Base-by-base conservation (phyloP, 352 stramenopile species). In the Pythium biforme region DNA sequence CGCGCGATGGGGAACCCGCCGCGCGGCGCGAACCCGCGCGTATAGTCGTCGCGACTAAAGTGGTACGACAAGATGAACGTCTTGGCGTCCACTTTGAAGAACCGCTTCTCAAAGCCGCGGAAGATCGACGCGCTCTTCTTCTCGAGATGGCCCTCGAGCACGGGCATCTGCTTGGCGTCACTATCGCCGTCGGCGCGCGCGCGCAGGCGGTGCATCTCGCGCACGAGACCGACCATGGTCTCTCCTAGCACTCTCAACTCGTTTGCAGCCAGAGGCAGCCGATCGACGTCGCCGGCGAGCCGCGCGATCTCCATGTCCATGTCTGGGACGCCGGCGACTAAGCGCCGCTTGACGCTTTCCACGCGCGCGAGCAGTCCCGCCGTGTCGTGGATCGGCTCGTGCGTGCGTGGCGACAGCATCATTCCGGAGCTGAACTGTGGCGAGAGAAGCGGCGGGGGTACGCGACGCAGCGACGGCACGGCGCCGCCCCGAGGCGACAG, bases 51-150 rank as follows among this genome's bases (percentile, higher is more conserved):
- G 45, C 74, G 74, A 37, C 74, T 88, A 59, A 83, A 87, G 57
- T 87, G 79, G 55, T 90, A 90, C 51, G 77, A 86, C 12, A 90
- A 56, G 15, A 88, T 74, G 40, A 80, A 84, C 22, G 81, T 88
- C 69, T 79, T 84, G 17, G 81, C 59, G 64, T 90, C 81, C 4
- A 89, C 79, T 41, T 77, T 83, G 59, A 90, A 89, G 67, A 73
- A 90, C 26, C 81, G 66, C 49, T 73, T 70, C 57, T 90, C 81
- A 77, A 80, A 90, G 15, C 79, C 81, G 17, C 81, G 79, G 48
- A 88, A 89, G 46, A 90, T 87, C 8, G 81, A 90, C 52, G 77
- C 79, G 54, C 81, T 90, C 62, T 90, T 90, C 66, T 89, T 88
- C 43, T 90, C 81, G 26, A 90, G 58, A 51, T 81, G 67, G n/a